A percentile compares a stretch with the other conserved stretches of the same genome.
Conservation (phyloP, 2,329 filamentous ascomycete species). For the Aspergillus tanneri region DNA sequence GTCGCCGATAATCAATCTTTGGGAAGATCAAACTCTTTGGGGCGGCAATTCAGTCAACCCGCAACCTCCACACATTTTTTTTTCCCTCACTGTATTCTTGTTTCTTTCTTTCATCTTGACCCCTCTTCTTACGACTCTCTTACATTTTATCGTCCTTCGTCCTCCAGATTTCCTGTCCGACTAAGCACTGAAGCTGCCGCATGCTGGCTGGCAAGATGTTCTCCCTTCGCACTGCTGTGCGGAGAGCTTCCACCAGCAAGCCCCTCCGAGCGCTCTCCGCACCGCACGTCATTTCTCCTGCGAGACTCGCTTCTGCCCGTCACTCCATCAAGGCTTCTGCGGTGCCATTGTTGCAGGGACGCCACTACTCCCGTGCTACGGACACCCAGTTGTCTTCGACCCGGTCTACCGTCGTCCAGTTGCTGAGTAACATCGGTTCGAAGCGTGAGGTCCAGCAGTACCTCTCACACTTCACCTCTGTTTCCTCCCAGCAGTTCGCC, state of each 20-base stretch:
- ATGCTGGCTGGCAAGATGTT: conserved; percentile 45
- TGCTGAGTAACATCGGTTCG: conserved; percentile 92
- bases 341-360: conserved; percentile 33
- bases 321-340: conserved; percentile 29
- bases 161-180: conserved; percentile 19
- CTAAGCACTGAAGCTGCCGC: conserved; percentile 37
- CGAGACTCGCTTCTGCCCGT: conserved; percentile 28
- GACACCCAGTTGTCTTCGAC: conserved; percentile 59
- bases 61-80: conserved; percentile 23
- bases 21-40: conserved; percentile 10
- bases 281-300: conserved; percentile 33
- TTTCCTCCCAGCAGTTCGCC: conserved; percentile 94
- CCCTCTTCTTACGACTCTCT: conserved; percentile 8
- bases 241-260: conserved; percentile 44
- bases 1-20: conserved; percentile 20
- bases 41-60: conserved; percentile 10
- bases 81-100: conserved; percentile 17
- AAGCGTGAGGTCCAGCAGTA: conserved; percentile 97
- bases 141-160: conserved; percentile 6
- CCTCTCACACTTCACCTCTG: conserved; percentile 93
- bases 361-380: conserved; percentile 47
- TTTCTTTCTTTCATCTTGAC: conserved; percentile 8
- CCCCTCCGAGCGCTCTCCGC: conserved; percentile 43
- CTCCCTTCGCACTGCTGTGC: conserved; percentile 46
- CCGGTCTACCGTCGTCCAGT: conserved; percentile 78